A percentile compares a stretch with the other conserved stretches of the same genome.
These are phyloP conservation scores for Mucor piriformis DNA, from an alignment of 371 early-diverging fungal species.

Conservation along the genomic window DNA sequence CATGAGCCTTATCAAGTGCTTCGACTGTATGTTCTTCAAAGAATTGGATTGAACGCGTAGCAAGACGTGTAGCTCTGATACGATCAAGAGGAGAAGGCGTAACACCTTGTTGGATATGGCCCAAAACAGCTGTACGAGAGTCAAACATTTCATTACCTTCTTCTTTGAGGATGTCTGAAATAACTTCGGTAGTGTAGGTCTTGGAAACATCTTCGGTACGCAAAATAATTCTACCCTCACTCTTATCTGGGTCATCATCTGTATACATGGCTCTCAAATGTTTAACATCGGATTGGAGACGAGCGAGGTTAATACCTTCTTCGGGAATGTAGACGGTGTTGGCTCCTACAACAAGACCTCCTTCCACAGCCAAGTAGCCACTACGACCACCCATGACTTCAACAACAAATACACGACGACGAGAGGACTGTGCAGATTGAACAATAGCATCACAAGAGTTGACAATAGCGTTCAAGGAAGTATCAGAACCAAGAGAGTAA, in stretches of 20 bases:
- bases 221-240: conserved; percentile 83
- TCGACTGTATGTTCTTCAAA: conserved; percentile 49
- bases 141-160: conserved; percentile 94
- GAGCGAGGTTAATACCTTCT: conserved; percentile 81
- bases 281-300: conserved; percentile 82
- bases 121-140: conserved; percentile 91
- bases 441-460: conserved; percentile 94
- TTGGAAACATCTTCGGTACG: conserved; percentile 83
- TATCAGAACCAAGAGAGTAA: conserved; percentile 96
- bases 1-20: conserved; percentile 37
- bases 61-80: conserved; percentile 87
- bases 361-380: conserved; percentile 94
- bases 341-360: conserved; percentile 93
- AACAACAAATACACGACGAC: conserved; percentile 95
- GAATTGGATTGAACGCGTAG: conserved; percentile 70
- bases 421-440: conserved; percentile 87
- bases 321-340: conserved; percentile 96
- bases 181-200: conserved; percentile 91
- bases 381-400: conserved; percentile 98
- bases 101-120: conserved; percentile 97
- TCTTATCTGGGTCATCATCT: conserved; percentile 69
- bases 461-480: conserved; percentile 96
- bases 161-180: conserved; percentile 87
- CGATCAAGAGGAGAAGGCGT: conserved; percentile 97
- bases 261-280: conserved; percentile 78